Evolutionary conservation across 805 yeast genomes (phyloP).

Genomic region (Kregervanrija pseudodelftensis): DNA sequence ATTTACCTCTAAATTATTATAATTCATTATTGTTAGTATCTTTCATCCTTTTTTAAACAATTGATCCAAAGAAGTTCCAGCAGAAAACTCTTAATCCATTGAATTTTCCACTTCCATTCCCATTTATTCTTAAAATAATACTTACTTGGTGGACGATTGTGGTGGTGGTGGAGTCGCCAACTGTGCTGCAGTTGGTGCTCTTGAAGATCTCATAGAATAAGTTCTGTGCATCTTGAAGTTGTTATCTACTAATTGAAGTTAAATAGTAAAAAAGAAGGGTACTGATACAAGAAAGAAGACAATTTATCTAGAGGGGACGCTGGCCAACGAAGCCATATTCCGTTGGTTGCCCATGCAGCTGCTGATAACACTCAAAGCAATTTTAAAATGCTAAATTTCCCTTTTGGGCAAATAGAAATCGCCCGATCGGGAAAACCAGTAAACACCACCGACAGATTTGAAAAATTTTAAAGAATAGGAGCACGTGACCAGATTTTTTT

Average conservation of each 20-base stretch:
- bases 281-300: too few relatives aligned
- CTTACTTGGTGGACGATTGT: slow-evolving; percentile 64
- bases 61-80: background rate
- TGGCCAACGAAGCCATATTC: too few relatives aligned
- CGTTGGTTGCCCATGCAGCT: background rate
- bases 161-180: slow-evolving; percentile 95
- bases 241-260: background rate
- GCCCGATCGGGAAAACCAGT: slow-evolving; percentile 9
- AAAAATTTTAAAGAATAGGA: too few relatives aligned
- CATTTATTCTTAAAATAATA: background rate
- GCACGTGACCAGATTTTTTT: too few relatives aligned
- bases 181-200: slow-evolving; percentile 98
- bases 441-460: too few relatives aligned
- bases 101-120: too few relatives aligned
- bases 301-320: background rate
- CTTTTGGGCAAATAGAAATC: slow-evolving; percentile 14
- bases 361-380: background rate
- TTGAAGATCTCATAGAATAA: slow-evolving; percentile 86
- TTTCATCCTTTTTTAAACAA: background rate
- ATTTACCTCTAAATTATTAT: slow-evolving; percentile 39
- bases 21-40: slow-evolving; percentile 1
- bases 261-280: too few relatives aligned
- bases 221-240: slow-evolving; percentile 81
- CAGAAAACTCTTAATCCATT: too few relatives aligned
- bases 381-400: slow-evolving; percentile 5